Evolutionary conservation across 805 yeast genomes (phyloP).

Genomic region (Tetrapisispora taiwanensis): DNA sequence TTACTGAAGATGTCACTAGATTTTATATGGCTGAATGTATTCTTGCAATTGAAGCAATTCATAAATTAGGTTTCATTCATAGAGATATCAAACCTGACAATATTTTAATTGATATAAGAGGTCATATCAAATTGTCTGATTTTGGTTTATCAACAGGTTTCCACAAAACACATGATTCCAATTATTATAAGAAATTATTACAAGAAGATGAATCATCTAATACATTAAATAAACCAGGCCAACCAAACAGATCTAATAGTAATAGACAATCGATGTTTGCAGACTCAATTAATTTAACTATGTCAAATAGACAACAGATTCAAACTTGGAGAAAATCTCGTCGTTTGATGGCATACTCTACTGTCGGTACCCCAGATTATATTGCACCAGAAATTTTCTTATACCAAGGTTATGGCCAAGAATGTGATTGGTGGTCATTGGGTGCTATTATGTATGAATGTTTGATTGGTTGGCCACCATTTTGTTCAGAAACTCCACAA

Average conservation of each 20-base stretch:
- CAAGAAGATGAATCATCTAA: constrained; percentile 44
- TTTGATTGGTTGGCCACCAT: constrained; percentile 94
- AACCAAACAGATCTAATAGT: constrained; percentile 21
- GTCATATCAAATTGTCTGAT: constrained; percentile 74
- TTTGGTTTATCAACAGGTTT: constrained; percentile 87
- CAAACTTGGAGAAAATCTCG: constrained; percentile 93
- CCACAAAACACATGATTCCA: constrained; percentile 85
- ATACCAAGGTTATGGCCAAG: constrained; percentile 92
- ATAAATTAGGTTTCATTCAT: constrained; percentile 87
- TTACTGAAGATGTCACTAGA: constrained; percentile 85
- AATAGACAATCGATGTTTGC: constrained; percentile 76
- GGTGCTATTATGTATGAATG: constrained; percentile 97
- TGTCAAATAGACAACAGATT: constrained; percentile 89
- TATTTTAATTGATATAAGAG: constrained; percentile 73
- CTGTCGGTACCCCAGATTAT: constrained; percentile 94
- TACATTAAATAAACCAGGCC: constrained; percentile 31
- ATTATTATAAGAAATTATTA: constrained; percentile 70
- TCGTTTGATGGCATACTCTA: constrained; percentile 87
- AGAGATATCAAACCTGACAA: constrained; percentile 98
- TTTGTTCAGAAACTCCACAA: constrained; percentile 88
- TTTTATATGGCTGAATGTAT: constrained; percentile 96
- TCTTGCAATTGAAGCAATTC: constrained; percentile 87
- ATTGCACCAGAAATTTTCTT: constrained; percentile 92
- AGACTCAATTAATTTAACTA: constrained; percentile 89
- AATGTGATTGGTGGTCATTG: constrained; percentile 96